phyloP scores from a whole-genome alignment of 257 asterid genomes.

The Nicotiana knightiana region DNA sequence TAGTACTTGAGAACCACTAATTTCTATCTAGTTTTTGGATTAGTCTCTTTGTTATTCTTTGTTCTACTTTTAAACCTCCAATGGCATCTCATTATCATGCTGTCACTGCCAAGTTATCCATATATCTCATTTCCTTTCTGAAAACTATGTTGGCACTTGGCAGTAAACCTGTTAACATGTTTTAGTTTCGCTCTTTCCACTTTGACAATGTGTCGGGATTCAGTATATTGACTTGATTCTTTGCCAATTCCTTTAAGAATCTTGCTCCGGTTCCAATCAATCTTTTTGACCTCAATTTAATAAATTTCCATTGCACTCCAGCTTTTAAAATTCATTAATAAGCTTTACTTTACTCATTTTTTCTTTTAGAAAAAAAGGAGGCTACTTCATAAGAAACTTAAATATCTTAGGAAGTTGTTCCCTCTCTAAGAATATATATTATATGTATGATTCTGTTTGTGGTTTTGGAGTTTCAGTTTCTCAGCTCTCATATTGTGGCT shows the following conservation, averaged over 20 bases:
- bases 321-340: neutral
- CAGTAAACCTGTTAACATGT: neutral
- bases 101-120: neutral
- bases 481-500: no score
- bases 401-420: neutral
- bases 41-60: neutral
- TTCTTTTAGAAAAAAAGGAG: neutral
- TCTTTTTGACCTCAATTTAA: neutral
- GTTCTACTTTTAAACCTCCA: neutral
- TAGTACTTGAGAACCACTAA: neutral
- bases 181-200: neutral
- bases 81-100: neutral
- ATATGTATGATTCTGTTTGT: no score
- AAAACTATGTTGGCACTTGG: neutral
- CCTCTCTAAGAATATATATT: neutral
- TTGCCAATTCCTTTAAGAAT: constrained; percentile 1
- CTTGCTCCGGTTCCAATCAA: neutral
- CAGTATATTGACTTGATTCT: neutral
- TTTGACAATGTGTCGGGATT: neutral
- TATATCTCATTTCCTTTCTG: no score
- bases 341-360: neutral
- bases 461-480: no score
- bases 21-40: neutral
- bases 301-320: neutral
- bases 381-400: neutral